Evolutionary conservation across 1,284 basidiomycete species (phyloP), one percentile per base, ranked within the genome.

Genomic region (Jaminaea rosea): DNA sequence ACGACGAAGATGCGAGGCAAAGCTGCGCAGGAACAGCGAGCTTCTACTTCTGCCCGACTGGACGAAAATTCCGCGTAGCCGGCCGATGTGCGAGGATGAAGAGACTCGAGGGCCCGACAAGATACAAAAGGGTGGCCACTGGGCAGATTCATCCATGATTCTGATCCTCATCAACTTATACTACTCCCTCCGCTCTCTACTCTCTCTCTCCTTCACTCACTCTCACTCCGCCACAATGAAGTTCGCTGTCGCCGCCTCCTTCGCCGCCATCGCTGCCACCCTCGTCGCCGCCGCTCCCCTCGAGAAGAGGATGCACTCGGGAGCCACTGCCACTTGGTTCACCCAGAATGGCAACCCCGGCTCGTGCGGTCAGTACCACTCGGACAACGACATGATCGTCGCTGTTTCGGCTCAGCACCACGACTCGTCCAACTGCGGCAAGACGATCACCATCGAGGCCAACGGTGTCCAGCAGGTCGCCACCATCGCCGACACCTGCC

Each of bases 401-500:
- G 65, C 65, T 44, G 21, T 42, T 23, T 41, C 49, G 21, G 7
- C 36, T 53, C 37, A 46, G 13, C 21, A 42, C 24, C 24, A 51
- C 26, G n/a, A 47, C 26, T 10, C 32, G 1, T 17, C n/a, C 50
- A 46, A 46, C 45, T 51, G 50, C 23, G 31, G 29, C 36, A 29
- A 31, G 27, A 45, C 44, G 10, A 85, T 89, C 67, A 76, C 78
- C 3, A 82, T 80, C 69, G 76, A 50, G 34, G 31, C 56, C 49
- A 66, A 78, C 32, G 85, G 84, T 59, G 83, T 82, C 72, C 79
- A 80, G 2, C 77, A 81, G 10, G 63, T 69, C n/a, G 87, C 86
- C 1, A 77, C 74, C 7, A 81, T 90, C 59, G 79, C 79, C 64
- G 87, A 88, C 73, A 78, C 60, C 81, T 88, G 86, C 73, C 81